Evolutionary conservation across 73 alveolate genomes (phyloP).

Genomic region (Blepharisma stoltei): DNA sequence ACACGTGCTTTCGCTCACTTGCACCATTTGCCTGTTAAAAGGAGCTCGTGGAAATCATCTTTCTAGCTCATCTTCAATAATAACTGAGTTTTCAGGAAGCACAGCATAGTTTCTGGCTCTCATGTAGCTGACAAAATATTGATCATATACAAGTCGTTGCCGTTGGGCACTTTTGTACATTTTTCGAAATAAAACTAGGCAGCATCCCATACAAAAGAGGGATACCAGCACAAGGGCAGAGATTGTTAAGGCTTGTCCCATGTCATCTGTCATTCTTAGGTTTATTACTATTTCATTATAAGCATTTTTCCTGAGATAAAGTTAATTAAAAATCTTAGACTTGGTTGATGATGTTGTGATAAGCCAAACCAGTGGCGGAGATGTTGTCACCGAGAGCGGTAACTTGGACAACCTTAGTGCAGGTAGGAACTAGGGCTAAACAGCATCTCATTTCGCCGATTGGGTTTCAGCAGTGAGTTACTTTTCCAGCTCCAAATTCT

Average conservation of each 20-base stretch:
- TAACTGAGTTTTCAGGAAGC: background rate
- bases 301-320: too few species aligned
- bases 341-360: background rate
- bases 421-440: slow-evolving; percentile 2
- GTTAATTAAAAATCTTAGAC: background rate
- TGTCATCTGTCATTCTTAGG: background rate
- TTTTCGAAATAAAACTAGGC: background rate
- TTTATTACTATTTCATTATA: too few species aligned
- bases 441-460: slow-evolving; percentile 2
- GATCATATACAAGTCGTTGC: background rate
- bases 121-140: background rate
- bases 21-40: background rate
- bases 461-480: background rate
- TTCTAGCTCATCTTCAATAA: background rate
- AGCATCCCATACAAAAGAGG: slow-evolving; percentile 7
- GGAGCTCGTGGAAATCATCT: slow-evolving; percentile 1
- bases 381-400: slow-evolving; percentile 5
- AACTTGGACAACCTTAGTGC: slow-evolving; percentile 3
- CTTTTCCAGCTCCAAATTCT: background rate
- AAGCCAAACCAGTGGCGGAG: slow-evolving; percentile 24
- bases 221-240: background rate
- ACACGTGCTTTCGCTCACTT: background rate
- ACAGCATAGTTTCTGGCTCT: background rate
- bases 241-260: background rate
- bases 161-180: background rate